A percentile compares a stretch with the other conserved stretches of the same genome.
Conservation (phyloP, 441 rosid species). For the Croton laevigatus region DNA sequence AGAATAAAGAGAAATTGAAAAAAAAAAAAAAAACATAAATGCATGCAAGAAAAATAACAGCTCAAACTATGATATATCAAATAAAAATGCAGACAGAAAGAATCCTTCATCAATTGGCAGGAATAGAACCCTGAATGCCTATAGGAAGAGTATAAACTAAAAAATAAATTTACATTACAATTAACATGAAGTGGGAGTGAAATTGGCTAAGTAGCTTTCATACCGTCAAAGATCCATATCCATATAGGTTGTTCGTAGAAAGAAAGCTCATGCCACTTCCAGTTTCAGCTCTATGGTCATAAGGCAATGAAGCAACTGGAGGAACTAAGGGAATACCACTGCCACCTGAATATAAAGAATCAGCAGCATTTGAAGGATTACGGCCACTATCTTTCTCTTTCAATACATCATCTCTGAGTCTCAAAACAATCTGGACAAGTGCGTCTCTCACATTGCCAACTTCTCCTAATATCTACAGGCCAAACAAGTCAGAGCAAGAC, state of each 20-base stretch:
- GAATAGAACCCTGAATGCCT: slow-evolving; percentile 1
- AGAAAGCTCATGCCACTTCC: slow-evolving; percentile 59
- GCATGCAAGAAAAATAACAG: not conserved
- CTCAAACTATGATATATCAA: not conserved
- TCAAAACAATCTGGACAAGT: slow-evolving; percentile 76
- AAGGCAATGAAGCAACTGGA: slow-evolving; percentile 59
- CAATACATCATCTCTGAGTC: slow-evolving; percentile 88
- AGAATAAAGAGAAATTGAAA: not conserved
- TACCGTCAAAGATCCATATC: slow-evolving; percentile 80
- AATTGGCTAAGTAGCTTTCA: slow-evolving; percentile 18
- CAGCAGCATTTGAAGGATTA: slow-evolving; percentile 53
- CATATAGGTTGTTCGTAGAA: slow-evolving; percentile 65
- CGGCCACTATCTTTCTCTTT: slow-evolving; percentile 57
- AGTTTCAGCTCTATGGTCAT: slow-evolving; percentile 71
- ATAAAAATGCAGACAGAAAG: not conserved
- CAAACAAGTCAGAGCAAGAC: slow-evolving; percentile 13
- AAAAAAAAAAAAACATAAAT: not conserved
- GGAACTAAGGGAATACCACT: slow-evolving; percentile 54
- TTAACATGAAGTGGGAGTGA: not conserved
- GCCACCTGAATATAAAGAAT: slow-evolving; percentile 51
- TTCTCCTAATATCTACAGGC: slow-evolving; percentile 68
- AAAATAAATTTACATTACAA: no score
- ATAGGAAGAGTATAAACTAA: not conserved
- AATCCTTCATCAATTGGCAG: not conserved
- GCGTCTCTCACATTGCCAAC: slow-evolving; percentile 79